phyloP scores from a whole-genome alignment of 73 alveolate species.

The Effrenium voratum region DNA sequence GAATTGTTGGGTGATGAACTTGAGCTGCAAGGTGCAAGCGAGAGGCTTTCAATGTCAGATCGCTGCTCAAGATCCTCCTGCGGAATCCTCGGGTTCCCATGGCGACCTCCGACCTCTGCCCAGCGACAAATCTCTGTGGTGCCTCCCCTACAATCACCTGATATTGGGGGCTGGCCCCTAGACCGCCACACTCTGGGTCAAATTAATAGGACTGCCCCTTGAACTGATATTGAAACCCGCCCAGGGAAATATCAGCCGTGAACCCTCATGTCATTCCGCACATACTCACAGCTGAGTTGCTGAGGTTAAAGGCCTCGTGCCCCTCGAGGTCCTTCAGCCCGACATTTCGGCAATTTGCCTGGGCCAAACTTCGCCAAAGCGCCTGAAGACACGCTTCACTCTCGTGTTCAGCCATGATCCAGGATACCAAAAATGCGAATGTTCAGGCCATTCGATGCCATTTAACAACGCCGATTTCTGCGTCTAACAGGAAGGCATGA shows the following conservation, averaged over 20 bases:
- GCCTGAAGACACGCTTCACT: background rate
- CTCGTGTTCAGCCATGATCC: background rate
- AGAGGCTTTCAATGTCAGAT: slow-evolving; percentile 42
- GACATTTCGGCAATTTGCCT: slow-evolving; percentile 80
- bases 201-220: too few relatives aligned
- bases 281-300: slow-evolving; percentile 31
- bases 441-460: background rate
- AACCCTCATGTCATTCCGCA: too few relatives aligned
- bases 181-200: too few relatives aligned
- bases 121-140: too few relatives aligned
- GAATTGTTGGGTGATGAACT: too few relatives aligned
- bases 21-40: too few relatives aligned
- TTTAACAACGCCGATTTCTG: too few relatives aligned
- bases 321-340: slow-evolving; percentile 60
- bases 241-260: too few relatives aligned
- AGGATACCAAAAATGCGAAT: background rate
- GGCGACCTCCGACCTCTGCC: background rate
- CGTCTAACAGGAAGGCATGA: too few relatives aligned
- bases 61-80: slow-evolving; percentile 47
- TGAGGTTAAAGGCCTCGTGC: slow-evolving; percentile 35
- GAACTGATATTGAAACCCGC: too few relatives aligned
- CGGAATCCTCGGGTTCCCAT: slow-evolving; percentile 34
- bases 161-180: too few relatives aligned
- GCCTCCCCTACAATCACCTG: too few relatives aligned
- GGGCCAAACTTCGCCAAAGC: background rate